These are phyloP conservation scores for Saraca asoca DNA, from an alignment of 331 rosid species.

Conservation along the genomic window DNA sequence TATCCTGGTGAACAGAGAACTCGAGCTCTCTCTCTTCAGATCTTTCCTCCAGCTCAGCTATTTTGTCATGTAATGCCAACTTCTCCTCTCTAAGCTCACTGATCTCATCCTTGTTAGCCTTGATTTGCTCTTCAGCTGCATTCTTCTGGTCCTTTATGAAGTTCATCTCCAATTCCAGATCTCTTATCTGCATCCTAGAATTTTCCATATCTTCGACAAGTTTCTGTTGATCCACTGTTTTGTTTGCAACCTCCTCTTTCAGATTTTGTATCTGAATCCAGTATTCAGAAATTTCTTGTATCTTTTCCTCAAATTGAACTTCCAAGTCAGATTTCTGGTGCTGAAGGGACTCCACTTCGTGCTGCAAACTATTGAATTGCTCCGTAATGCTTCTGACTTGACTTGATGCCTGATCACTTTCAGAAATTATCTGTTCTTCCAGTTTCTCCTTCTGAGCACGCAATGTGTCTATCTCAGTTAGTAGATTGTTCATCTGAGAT, in stretches of 20 bases:
- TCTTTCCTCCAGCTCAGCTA: constrained; percentile 51
- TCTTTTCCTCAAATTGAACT: constrained; percentile 42
- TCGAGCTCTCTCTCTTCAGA: constrained; percentile 47
- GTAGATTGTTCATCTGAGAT: constrained; percentile 41
- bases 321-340: constrained; percentile 33
- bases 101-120: constrained; percentile 41
- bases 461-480: constrained; percentile 38
- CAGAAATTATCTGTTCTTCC: constrained; percentile 41
- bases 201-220: constrained; percentile 49
- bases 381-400: constrained; percentile 43
- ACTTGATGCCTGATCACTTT: constrained; percentile 45
- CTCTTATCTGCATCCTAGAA: constrained; percentile 28
- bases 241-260: too few relatives aligned
- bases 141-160: constrained; percentile 41
- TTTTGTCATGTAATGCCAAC: constrained; percentile 47
- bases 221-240: constrained; percentile 31
- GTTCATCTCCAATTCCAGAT: constrained; percentile 51
- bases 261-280: constrained; percentile 39
- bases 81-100: constrained; percentile 50
- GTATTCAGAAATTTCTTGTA: constrained; percentile 38
- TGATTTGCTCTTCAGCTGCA: constrained; percentile 56
- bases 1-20: constrained; percentile 34
- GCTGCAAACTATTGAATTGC: constrained; percentile 43
- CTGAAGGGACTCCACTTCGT: background rate
- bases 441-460: constrained; percentile 42